Base-by-base conservation (phyloP, 73 alveolate genomes). In the Paramecium bursaria region DNA sequence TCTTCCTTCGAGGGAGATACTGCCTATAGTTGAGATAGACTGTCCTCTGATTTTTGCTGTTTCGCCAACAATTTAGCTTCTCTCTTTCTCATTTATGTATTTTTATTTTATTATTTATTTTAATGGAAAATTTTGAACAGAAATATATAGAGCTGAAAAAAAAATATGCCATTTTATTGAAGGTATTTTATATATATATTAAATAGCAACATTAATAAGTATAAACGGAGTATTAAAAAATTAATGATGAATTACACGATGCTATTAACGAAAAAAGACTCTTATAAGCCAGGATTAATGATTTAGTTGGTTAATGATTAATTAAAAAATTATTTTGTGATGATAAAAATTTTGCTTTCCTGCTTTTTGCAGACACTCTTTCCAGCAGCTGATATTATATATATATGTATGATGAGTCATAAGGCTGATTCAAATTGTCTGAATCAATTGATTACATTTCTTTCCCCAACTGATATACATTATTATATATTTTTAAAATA, bases 81-180 rank as follows among this genome's bases (percentile, higher is more conserved):
- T 11, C 49, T 39, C 11, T 39, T 39, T 7, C 11, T 39, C 49
- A 39, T 39, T 39, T 39, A 39, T 7, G 11, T 7, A 39, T 39
- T 7, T 39, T 7, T 7, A 7, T 7, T 7, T 39, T 39, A 39
- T 7, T 39, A 39, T 39, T 39, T 39, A 39, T 39, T 5, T 5
- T 7, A 7, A 39, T 7, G 5, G 14, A 39, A 11, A 11, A 39
- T 7, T 39, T 39, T 7, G 11, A 57, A 26, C 26, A 14, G 3
- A 67, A 67, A 47, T 67, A 67, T 47, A 31, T 39, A 21, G 82
- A 67, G 44, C 44, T 67, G 27, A 67, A 67, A 14, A 67, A 42
- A 47, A 67, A 67, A 21, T 67, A 67, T 67, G 82, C 82, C n/a
- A 67, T 67, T 19, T 47, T 67, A 3, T 21, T 67, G 57, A 67